Base-by-base conservation (phyloP, 805 yeast genomes). In the Myxozyma sirexii region DNA sequence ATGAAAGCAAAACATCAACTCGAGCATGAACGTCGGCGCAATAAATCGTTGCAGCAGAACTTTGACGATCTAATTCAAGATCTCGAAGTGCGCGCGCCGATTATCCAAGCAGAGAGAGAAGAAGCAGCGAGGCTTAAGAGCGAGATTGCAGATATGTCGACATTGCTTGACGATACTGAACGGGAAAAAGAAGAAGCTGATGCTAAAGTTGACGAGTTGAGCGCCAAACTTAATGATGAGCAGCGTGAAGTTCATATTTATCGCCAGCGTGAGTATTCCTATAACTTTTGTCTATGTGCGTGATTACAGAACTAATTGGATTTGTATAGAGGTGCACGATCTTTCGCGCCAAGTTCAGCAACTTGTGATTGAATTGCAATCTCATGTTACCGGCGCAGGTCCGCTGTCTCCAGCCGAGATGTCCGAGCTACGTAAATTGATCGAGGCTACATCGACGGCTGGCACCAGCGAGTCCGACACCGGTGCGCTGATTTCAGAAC, bases 341-440 rank as follows among this genome's bases (percentile, higher is more conserved):
- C 75, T 93, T 41, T 88, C 96, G 5, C 83, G 85, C 44, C 98
- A 93, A 71, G 81, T 94, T n/a, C 90, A 88, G 66, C 80, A 79
- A 50, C 78, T 91, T 38, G 77, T 93, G 39, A 80, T 87, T 15
- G 77, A 77, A 56, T 59, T 70, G 39, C 90, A 88, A 69, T 77
- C 88, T 1, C 78, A 84, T 29, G 75, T 87, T 1, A 79, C 84
- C 47, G 82, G 80, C 12, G 82, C 82, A 38, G 76, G 78, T 41
- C 88, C 93, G 7, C 74, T 93, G 38, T 80, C 87, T 4, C 72
- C 78, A 0, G 82, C 82, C 13, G 97, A 93, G 68, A 80, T 81
- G 64, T 77, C 77, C n/a, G 84, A 85, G 26, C 76, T 90, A 41
- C 65, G 68, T 5, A 52, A 55, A 1, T 27, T 66, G 6, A 50